A percentile compares a stretch with the other conserved stretches of the same genome.
These are phyloP conservation scores for Plantago coronopus DNA, from an alignment of 305 asterid species.

Conservation along the genomic window DNA sequence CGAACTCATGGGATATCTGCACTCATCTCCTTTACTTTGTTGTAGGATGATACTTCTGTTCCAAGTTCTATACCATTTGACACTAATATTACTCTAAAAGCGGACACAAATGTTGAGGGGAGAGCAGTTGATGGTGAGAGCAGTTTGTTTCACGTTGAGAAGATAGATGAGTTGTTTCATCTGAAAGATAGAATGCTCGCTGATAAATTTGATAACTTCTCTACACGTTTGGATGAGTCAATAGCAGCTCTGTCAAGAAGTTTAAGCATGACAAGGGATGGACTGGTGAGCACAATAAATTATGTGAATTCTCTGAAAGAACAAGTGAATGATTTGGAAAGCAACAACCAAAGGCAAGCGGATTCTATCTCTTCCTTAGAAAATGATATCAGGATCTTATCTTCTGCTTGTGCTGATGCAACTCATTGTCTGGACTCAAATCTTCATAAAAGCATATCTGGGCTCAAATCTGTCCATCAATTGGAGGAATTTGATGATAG, in stretches of 20 bases:
- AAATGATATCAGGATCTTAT: slow-evolving; percentile 46
- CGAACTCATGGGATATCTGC: slow-evolving; percentile 30
- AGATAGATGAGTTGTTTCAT: slow-evolving; percentile 58
- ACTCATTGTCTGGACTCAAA: slow-evolving; percentile 48
- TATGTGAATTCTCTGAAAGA: slow-evolving; percentile 49
- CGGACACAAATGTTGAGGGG: slow-evolving; percentile 44
- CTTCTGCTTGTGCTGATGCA: slow-evolving; percentile 71
- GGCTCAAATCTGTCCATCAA: slow-evolving; percentile 37
- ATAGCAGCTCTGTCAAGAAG: slow-evolving; percentile 43
- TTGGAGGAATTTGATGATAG: slow-evolving; percentile 37
- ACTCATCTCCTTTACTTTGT: slow-evolving; percentile 22
- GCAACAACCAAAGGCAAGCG: slow-evolving; percentile 48
- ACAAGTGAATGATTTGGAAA: slow-evolving; percentile 45
- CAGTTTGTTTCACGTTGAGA: slow-evolving; percentile 43
- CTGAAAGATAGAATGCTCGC: slow-evolving; percentile 57
- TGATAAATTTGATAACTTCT: slow-evolving; percentile 48
- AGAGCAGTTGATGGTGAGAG: slow-evolving; percentile 49
- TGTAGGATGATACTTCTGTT: slow-evolving; percentile 57
- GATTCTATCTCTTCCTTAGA: slow-evolving; percentile 46
- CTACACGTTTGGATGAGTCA: slow-evolving; percentile 54
- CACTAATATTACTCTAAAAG: slow-evolving; percentile 30
- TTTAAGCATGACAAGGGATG: slow-evolving; percentile 45
- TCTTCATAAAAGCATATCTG: slow-evolving; percentile 34
- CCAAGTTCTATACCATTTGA: slow-evolving; percentile 38
- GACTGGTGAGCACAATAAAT: slow-evolving; percentile 30